Base-by-base conservation (phyloP, 805 yeast genomes). In the Candida mattraensis region DNA sequence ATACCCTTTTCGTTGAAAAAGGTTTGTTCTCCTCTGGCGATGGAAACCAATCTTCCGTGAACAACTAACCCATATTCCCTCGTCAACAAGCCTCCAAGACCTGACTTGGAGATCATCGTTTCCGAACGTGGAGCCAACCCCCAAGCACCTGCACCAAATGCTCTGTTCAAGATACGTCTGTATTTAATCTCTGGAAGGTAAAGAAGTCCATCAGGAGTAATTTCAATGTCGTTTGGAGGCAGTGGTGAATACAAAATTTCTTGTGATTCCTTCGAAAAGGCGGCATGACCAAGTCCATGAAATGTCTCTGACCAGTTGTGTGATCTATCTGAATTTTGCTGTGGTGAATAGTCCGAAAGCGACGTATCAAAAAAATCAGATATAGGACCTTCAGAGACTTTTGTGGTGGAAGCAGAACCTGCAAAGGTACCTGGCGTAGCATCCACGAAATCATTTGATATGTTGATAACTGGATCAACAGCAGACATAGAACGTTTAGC, bases 91-190 rank as follows among this genome's bases (percentile, higher is more conserved):
- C 68, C 68, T 6, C 63, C 66, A 6, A 37, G 13, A 8, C 57
- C 61, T 20, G 44, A 42, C 19, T 79, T 73, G 2, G 95, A 83
- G 20, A 93, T 78, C 35, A 77, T 67, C 1, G 95, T 83, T 46
- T 85, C 91, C 0, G 95, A 80, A 37, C 99, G 69, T 8, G 99
- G 98, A 1, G 94, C 96, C 37, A 93, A 67, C 1, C 98, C 98
- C 99, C 99, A 93, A 2, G 95, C 97, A 18, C 99, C 99, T 5
- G 99, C 96, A 3, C 99, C 99, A 67, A 93, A 91, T 0, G 98
- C 94, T 24, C 72, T 71, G 62, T 91, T 91, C 47, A 93, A 63
- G 15, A 89, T 82, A 28, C 99, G 74, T 47, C 99, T 76, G 58
- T 93, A 93, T 58, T 91, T 91, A 63, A 93, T 93, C 59, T 93